phyloP scores from a whole-genome alignment of 257 asterid genomes.

The Plantago major region DNA sequence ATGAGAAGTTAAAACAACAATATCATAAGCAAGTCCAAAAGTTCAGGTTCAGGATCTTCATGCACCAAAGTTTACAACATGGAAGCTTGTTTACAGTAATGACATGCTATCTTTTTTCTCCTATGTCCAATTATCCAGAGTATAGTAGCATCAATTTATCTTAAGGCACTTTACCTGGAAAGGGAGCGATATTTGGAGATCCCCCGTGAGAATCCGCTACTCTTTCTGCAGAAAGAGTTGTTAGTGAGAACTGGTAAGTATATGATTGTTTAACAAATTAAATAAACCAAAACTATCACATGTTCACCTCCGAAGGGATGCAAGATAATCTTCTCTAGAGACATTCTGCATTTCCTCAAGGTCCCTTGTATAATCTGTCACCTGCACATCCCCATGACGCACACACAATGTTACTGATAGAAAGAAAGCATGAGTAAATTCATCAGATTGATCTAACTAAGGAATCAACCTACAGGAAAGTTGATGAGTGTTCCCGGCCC shows the following conservation, averaged over 20 bases:
- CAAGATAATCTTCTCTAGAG: slow-evolving; percentile 93
- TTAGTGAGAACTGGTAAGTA: slow-evolving; percentile 18
- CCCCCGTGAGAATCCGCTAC: slow-evolving; percentile 98
- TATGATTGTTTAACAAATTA: slow-evolving; percentile 5
- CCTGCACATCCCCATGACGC: slow-evolving; percentile 44
- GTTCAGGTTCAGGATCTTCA: slow-evolving; percentile 6
- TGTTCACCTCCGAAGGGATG: slow-evolving; percentile 85
- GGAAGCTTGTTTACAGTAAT: neutral
- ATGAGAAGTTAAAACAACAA: slow-evolving; percentile 16
- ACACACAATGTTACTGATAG: slow-evolving; percentile 10
- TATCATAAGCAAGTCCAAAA: slow-evolving; percentile 3
- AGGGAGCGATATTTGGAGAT: slow-evolving; percentile 88
- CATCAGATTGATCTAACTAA: slow-evolving; percentile 3
- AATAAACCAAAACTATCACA: neutral
- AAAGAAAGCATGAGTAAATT: slow-evolving; percentile 13
- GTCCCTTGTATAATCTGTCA: slow-evolving; percentile 89
- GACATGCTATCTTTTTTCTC: too few species aligned
- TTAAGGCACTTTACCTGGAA: slow-evolving; percentile 58
- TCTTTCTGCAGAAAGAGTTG: slow-evolving; percentile 65
- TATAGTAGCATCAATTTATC: neutral
- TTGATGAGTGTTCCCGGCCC: slow-evolving; percentile 98
- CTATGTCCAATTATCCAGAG: neutral
- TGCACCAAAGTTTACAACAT: slow-evolving; percentile 12
- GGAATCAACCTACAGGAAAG: slow-evolving; percentile 70
- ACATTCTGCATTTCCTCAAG: slow-evolving; percentile 97